phyloP scores from a whole-genome alignment of 495 filamentous ascomycete species.

The Hypomontagnella monticulosa region DNA sequence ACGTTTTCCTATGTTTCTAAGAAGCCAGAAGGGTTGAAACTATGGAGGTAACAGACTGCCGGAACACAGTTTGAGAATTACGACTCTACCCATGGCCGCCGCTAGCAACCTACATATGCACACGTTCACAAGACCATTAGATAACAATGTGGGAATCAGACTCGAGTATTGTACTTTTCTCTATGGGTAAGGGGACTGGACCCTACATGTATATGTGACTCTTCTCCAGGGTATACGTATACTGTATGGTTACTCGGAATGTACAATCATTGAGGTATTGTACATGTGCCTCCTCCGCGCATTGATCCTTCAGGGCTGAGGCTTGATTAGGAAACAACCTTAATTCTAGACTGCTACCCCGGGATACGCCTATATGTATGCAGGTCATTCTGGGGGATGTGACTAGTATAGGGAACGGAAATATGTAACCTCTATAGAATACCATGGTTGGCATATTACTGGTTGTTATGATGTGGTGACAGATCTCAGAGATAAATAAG shows the following conservation, averaged over 20 bases:
- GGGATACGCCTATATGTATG: too few relatives aligned
- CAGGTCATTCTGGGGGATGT: too few relatives aligned
- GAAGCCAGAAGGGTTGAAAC: conserved; percentile 36
- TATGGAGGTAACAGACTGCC: conserved; percentile 43
- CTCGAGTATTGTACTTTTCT: background rate
- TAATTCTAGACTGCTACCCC: conserved; percentile 6
- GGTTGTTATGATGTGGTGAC: too few relatives aligned
- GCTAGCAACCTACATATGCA: conserved; percentile 5
- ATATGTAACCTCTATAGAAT: too few relatives aligned
- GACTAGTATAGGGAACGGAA: too few relatives aligned
- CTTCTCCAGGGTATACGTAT: background rate
- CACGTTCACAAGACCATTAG: conserved; percentile 1
- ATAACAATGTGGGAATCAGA: conserved; percentile 13
- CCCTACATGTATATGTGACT: background rate
- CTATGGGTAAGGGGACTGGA: conserved; percentile 37
- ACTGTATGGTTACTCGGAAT: background rate
- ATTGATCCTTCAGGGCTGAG: background rate
- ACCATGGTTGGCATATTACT: too few relatives aligned
- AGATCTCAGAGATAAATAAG: too few relatives aligned
- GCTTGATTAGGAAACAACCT: conserved; percentile 25
- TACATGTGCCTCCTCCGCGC: background rate
- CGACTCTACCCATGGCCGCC: conserved; percentile 28
- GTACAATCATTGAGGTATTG: conserved; percentile 1
- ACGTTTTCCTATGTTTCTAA: conserved; percentile 28
- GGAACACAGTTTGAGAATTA: conserved; percentile 43